A percentile compares a stretch with the other conserved stretches of the same genome.
Evolutionary conservation across 495 filamentous ascomycete species (phyloP).

Genomic region (Penicillium cataractarum): DNA sequence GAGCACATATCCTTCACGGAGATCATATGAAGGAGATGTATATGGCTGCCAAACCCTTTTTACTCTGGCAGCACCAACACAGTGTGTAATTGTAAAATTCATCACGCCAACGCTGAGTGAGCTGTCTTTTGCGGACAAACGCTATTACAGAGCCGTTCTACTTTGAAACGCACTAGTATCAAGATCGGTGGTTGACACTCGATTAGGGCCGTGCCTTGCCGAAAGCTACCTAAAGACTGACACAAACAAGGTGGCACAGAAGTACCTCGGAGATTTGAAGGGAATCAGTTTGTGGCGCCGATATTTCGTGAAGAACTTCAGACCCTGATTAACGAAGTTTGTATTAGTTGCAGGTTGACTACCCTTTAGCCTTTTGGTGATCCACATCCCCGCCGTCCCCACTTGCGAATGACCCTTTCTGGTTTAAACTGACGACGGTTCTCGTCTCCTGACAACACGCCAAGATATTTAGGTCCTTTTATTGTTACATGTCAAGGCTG

Average conservation of each 20-base stretch:
- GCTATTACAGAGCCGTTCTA: background rate
- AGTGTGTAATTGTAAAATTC: too few relatives aligned
- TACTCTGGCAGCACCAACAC: too few relatives aligned
- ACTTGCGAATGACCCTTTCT: background rate
- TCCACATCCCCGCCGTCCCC: background rate
- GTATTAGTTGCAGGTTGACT: background rate
- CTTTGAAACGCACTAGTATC: background rate
- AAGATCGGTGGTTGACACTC: background rate
- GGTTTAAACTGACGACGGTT: background rate
- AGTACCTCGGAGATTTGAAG: background rate
- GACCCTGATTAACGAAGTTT: background rate
- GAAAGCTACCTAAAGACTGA: background rate
- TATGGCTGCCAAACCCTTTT: too few relatives aligned
- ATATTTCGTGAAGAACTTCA: background rate
- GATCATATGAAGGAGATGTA: too few relatives aligned
- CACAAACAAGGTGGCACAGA: background rate
- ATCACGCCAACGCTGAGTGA: too few relatives aligned
- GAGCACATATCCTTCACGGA: too few relatives aligned
- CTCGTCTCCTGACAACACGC: background rate
- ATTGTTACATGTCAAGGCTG: background rate
- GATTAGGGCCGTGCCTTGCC: background rate
- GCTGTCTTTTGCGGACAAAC: too few relatives aligned
- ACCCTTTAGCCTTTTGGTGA: background rate
- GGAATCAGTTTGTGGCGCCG: background rate
- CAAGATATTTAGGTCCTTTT: background rate